These are phyloP conservation scores for Lagenidium sp. DNA, from an alignment of 352 stramenopile genomes.

Conservation along the genomic window DNA sequence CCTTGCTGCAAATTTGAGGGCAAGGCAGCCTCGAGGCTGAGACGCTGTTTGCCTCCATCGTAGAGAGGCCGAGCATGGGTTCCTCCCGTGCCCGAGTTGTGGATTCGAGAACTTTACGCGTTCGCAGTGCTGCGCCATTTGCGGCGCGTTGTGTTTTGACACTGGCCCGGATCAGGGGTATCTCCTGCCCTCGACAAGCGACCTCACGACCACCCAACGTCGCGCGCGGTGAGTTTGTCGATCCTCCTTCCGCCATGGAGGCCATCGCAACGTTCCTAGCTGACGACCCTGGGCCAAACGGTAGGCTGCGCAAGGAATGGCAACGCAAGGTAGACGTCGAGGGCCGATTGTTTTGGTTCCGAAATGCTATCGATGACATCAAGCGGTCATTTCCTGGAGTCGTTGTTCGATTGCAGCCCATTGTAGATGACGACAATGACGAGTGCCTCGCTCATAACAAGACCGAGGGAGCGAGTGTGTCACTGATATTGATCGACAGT, in stretches of 20 bases:
- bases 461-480: background rate
- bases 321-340: slow-evolving; percentile 1
- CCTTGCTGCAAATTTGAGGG: too few relatives aligned
- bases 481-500: too few relatives aligned
- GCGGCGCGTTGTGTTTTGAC: background rate
- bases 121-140: background rate
- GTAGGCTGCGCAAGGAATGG: slow-evolving; percentile 1
- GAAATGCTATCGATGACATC: background rate
- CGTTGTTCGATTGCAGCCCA: too few relatives aligned
- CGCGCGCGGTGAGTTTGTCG: too few relatives aligned
- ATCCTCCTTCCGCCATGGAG: too few relatives aligned
- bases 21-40: too few relatives aligned
- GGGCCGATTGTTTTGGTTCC: background rate
- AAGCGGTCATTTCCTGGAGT: background rate
- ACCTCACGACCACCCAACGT: background rate
- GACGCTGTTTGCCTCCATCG: background rate
- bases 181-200: too few relatives aligned
- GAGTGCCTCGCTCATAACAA: too few relatives aligned
- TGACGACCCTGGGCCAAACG: too few relatives aligned
- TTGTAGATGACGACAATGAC: too few relatives aligned
- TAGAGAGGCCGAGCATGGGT: background rate
- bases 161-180: too few relatives aligned
- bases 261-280: too few relatives aligned
- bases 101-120: background rate
- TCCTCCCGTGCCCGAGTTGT: background rate